Base-by-base conservation (phyloP, 768 basidiomycete species). In the Fomitopsis pulvina region DNA sequence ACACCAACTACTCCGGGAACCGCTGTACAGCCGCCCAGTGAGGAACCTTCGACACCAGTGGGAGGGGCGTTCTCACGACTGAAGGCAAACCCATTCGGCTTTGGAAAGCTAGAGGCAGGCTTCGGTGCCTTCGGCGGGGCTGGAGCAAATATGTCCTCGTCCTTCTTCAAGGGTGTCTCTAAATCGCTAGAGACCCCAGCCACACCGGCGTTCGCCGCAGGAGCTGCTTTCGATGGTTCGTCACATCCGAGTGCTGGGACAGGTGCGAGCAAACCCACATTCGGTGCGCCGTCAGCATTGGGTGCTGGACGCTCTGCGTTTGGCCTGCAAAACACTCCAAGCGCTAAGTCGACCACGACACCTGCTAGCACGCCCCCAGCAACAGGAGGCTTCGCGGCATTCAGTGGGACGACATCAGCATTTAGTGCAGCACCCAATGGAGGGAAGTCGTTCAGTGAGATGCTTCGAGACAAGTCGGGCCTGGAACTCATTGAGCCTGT, bases 361-460 rank as follows among this genome's bases (percentile, higher is more conserved):
- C 28, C 53, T 48, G 55, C 62, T 11, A 52, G 62, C 25, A 60
- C 67, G 14, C 56, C 60, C 14, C 54, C 62, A 7, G 50, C 63
- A 11, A 52, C 57, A 0, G 68, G 69, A 21, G 74, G 72, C 8
- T 79, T 78, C 47, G 66, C 71, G n/a, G 61, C 61, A 1, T 68
- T 64, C 52, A 61, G 57, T 25, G 60, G 59, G 1, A 45, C 67
- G 3, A 52, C 66, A 0, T 64, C 63, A 37, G 70, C 72, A 1
- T 79, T 83, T 51, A 63, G 68, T 3, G 66, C 72, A 14, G 57
- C 71, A 5, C 70, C 67, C 0, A 64, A 67, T 1, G 66, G 69
- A 29, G 52, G 55, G 22, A 77, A 74, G 55, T 78, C 85, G 0
- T 90, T 85, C 55, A 64, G 69, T n/a, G 81, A 87, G 25, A 59